These are phyloP conservation scores for Mycosphaerelloides madeirae DNA, from an alignment of 2,329 filamentous ascomycete species.

Conservation along the genomic window DNA sequence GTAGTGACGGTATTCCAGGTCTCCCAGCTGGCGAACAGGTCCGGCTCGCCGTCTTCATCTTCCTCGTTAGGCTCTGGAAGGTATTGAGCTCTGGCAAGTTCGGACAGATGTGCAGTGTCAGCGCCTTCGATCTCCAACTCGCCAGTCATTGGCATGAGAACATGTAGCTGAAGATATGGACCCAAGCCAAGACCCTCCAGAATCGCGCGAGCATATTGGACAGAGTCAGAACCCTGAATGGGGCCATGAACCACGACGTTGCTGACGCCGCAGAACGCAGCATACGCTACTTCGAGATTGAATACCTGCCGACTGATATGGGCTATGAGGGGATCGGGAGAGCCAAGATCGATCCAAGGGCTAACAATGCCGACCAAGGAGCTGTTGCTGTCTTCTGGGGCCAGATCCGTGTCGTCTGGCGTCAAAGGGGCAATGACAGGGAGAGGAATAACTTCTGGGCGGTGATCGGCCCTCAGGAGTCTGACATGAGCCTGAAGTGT, in stretches of 20 bases:
- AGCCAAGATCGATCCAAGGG: constrained; percentile 87
- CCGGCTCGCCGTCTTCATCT: constrained; percentile 20
- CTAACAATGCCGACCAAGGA: constrained; percentile 77
- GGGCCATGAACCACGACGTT: constrained; percentile 81
- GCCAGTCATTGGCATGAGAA: constrained; percentile 80
- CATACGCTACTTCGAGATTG: constrained; percentile 87
- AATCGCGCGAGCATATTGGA: constrained; percentile 79
- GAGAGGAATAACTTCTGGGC: constrained; percentile 37
- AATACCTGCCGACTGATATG: constrained; percentile 85
- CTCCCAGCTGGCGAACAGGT: constrained; percentile 80
- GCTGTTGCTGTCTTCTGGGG: constrained; percentile 62
- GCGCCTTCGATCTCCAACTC: constrained; percentile 57
- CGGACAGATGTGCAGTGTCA: constrained; percentile 51
- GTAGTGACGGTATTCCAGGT: constrained; percentile 85
- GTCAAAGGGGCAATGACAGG: constrained; percentile 60
- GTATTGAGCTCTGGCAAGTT: constrained; percentile 38
- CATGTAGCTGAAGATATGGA: constrained; percentile 70
- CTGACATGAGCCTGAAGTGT: constrained; percentile 56
- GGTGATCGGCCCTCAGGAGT: constrained; percentile 39
- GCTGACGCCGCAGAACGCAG: constrained; percentile 85
- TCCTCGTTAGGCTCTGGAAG: constrained; percentile 13
- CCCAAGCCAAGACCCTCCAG: constrained; percentile 72
- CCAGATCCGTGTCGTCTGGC: constrained; percentile 71
- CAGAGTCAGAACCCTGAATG: constrained; percentile 42
- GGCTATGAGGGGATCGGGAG: constrained; percentile 73